A percentile compares a stretch with the other conserved stretches of the same genome.
These are phyloP conservation scores for Yamadazyma dendronema DNA, from an alignment of 1,139 yeast species.

Conservation along the genomic window DNA sequence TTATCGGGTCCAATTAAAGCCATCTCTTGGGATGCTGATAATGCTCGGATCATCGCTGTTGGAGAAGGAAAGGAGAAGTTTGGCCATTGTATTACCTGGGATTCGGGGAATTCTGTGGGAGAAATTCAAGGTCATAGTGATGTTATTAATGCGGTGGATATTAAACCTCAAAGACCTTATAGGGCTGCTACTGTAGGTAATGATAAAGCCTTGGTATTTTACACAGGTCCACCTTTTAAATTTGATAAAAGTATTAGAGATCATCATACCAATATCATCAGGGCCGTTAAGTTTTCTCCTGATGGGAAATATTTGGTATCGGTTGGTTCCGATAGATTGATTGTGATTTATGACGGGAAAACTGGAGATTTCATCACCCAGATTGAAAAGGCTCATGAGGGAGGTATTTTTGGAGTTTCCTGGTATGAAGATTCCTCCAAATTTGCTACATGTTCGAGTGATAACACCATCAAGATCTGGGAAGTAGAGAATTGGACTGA, in stretches of 20 bases:
- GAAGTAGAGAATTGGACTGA: slow-evolving; percentile 27
- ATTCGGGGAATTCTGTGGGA: slow-evolving; percentile 92
- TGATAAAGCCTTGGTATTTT: slow-evolving; percentile 81
- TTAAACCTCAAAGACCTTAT: slow-evolving; percentile 87
- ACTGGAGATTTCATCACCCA: slow-evolving; percentile 70
- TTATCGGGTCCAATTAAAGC: slow-evolving; percentile 82
- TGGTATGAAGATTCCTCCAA: slow-evolving; percentile 62
- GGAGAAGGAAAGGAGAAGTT: slow-evolving; percentile 92
- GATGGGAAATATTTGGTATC: slow-evolving; percentile 71
- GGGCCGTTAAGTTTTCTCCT: slow-evolving; percentile 82
- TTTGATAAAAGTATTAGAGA: slow-evolving; percentile 72
- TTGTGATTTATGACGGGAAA: slow-evolving; percentile 82
- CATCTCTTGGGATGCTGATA: slow-evolving; percentile 92
- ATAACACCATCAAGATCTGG: slow-evolving; percentile 70
- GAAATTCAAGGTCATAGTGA: slow-evolving; percentile 95
- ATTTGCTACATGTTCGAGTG: slow-evolving; percentile 85
- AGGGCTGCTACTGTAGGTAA: slow-evolving; percentile 93
- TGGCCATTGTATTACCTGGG: slow-evolving; percentile 93
- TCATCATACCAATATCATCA: slow-evolving; percentile 72
- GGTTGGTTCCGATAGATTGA: slow-evolving; percentile 82
- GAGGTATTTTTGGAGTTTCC: slow-evolving; percentile 75
- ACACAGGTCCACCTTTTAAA: slow-evolving; percentile 91
- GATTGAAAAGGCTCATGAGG: slow-evolving; percentile 61
- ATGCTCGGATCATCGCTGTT: slow-evolving; percentile 82
- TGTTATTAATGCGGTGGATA: slow-evolving; percentile 76